phyloP scores from a whole-genome alignment of 805 yeast genomes.

The Ogataea siamensis region DNA sequence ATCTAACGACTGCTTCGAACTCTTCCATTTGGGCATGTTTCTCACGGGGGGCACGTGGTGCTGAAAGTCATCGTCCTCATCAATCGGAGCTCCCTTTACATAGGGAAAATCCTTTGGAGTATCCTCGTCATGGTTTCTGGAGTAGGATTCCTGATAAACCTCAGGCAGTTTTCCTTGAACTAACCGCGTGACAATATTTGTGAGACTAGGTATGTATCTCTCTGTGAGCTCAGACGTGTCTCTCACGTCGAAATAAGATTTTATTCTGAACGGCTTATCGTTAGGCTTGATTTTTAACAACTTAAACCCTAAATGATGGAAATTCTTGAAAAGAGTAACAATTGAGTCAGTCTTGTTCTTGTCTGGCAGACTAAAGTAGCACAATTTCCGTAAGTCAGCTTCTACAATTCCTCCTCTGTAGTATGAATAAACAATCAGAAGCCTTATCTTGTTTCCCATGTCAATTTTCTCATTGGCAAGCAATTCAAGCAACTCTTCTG shows the following conservation, averaged over 20 bases:
- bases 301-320: conserved; percentile 40
- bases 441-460: conserved; percentile 68
- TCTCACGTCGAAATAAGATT: conserved; percentile 51
- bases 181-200: conserved; percentile 28
- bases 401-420: conserved; percentile 80
- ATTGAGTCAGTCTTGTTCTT: conserved; percentile 34
- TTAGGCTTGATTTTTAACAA: conserved; percentile 38
- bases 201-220: conserved; percentile 28
- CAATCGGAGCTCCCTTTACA: conserved; percentile 35
- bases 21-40: conserved; percentile 33
- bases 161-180: conserved; percentile 31
- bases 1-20: conserved; percentile 23
- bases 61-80: conserved; percentile 18
- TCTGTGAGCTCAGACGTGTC: conserved; percentile 26
- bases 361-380: conserved; percentile 46
- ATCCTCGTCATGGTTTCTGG: conserved; percentile 35
- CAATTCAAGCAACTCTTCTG: conserved; percentile 55
- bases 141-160: conserved; percentile 20
- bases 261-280: conserved; percentile 45
- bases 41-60: conserved; percentile 19
- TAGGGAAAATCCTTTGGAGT: conserved; percentile 51
- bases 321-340: conserved; percentile 54
- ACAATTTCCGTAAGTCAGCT: conserved; percentile 67
- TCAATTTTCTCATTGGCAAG: conserved; percentile 49
- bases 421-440: conserved; percentile 70